A percentile compares a stretch with the other conserved stretches of the same genome.
Conservation (phyloP, 768 basidiomycete genomes). For the Obba rivulosa region DNA sequence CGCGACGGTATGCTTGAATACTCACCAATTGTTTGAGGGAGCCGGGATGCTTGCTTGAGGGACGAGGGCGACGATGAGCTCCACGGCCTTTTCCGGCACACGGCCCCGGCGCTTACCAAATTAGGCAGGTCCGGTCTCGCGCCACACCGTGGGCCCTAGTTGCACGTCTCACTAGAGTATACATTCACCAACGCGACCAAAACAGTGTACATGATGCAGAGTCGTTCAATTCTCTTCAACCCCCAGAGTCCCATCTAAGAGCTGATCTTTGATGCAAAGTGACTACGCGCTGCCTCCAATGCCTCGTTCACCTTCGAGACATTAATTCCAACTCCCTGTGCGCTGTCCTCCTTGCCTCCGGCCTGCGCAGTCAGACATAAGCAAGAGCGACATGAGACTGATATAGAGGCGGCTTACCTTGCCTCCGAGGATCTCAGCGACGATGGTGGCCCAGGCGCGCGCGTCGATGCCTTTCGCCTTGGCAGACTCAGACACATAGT, state of each 20-base stretch:
- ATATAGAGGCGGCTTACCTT: slow-evolving; percentile 52
- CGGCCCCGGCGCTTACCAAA: too few relatives aligned
- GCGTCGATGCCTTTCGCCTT: slow-evolving; percentile 74
- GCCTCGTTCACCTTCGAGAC: slow-evolving; percentile 62
- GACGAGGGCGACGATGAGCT: too few relatives aligned
- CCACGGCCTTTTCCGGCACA: too few relatives aligned
- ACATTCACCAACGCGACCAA: too few relatives aligned
- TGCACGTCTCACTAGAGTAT: too few relatives aligned
- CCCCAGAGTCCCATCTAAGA: slow-evolving; percentile 2
- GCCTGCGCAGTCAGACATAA: slow-evolving; percentile 44
- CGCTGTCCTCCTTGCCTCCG: slow-evolving; percentile 91
- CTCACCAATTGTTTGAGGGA: too few relatives aligned
- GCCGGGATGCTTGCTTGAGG: too few relatives aligned
- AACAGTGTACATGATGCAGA: not conserved
- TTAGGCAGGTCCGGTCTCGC: too few relatives aligned
- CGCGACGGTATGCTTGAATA: too few relatives aligned
- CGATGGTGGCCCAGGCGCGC: slow-evolving; percentile 79
- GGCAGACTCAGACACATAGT: slow-evolving; percentile 62
- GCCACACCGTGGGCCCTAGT: too few relatives aligned
- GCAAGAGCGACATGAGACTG: not conserved
- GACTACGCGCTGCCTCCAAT: slow-evolving; percentile 46
- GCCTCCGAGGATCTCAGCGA: slow-evolving; percentile 79
- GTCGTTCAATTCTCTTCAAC: not conserved
- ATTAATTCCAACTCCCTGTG: slow-evolving; percentile 82
- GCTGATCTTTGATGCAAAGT: slow-evolving; percentile 20